Base-by-base conservation (phyloP, 2,329 filamentous ascomycete genomes). In the Aureobasidium sp. region DNA sequence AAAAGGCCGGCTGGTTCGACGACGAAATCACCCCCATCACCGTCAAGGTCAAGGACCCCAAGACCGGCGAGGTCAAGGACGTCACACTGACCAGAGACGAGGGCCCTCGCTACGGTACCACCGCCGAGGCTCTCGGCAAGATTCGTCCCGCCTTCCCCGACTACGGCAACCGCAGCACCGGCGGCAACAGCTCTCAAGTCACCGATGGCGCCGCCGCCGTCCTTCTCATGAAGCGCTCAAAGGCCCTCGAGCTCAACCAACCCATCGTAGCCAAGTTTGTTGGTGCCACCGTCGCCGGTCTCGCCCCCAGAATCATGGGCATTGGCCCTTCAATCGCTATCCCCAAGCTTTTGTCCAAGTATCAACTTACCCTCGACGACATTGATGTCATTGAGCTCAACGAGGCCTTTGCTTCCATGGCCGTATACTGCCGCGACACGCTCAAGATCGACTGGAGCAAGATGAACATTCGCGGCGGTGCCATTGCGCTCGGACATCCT, bases 321-420 rank as follows among this genome's bases (percentile, higher is more conserved):
- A 96, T 97, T 68, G 90, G 90, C 61, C 90, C 90, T 39, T 86
- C 86, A 47, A 76, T 84, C 67, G 84, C 84, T 22, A 85, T 87
- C 65, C 85, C 84, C 65, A 99, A 99, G 84, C 85, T 99, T 34
- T 84, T 99, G 49, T 77, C 77, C 71, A 87, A 94, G 78, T 86
- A 88, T 82, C 86, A 88, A 76, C 77, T 99, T 64, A 84, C 82
- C 27, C 79, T 96, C 60, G 84, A 87, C 63, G 94, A 97, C 69
- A 84, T 94, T 65, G 94, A 99, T 72, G 83, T 97, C 39, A 82
- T 93, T 68, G 94, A 97, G 82, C 78, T 99, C 72, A 99, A 99
- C 80, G 94, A 99, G 82, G 94, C 94, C 1, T 99, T 99, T 71
- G 93, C 92, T 25, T 94, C 89, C 58, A 97, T 97, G 94, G 92